phyloP scores from a whole-genome alignment of 129 eudicot species.

The Calendula officinalis region DNA sequence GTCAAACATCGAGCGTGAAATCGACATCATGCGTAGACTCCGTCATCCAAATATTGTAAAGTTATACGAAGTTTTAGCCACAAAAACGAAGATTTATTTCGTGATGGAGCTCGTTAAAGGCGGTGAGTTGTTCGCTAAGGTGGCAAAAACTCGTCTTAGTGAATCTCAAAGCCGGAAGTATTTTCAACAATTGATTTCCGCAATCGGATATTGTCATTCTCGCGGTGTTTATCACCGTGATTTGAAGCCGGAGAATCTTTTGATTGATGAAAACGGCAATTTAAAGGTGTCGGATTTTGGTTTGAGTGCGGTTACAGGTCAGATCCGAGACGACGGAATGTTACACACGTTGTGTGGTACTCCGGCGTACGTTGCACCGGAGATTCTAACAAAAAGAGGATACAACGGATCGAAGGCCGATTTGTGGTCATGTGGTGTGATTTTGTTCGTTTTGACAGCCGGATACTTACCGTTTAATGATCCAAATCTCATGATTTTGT shows the following conservation, averaged over 20 bases:
- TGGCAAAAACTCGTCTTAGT: constrained; percentile 52
- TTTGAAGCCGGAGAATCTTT: constrained; percentile 73
- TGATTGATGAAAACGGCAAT: constrained; percentile 66
- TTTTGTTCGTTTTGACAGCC: constrained; percentile 61
- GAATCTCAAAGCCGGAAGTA: constrained; percentile 68
- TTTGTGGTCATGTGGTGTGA: constrained; percentile 82
- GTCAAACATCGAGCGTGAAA: constrained; percentile 65
- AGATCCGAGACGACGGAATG: constrained; percentile 49
- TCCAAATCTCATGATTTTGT: constrained; percentile 69
- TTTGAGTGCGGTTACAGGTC: constrained; percentile 54
- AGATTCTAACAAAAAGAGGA: constrained; percentile 61
- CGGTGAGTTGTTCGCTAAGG: constrained; percentile 63
- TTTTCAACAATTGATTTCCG: constrained; percentile 81
- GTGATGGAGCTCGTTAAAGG: constrained; percentile 74
- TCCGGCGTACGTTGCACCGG: constrained; percentile 88
- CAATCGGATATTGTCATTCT: constrained; percentile 68
- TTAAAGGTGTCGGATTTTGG: constrained; percentile 82
- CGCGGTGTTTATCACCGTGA: constrained; percentile 81
- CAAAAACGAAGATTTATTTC: constrained; percentile 60
- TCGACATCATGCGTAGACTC: constrained; percentile 56
- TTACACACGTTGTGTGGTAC: constrained; percentile 82
- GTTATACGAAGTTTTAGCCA: constrained; percentile 59
- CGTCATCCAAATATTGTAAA: constrained; percentile 61
- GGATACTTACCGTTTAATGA: constrained; percentile 78
- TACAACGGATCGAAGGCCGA: constrained; percentile 71